Conservation (phyloP, 441 rosid genomes). For the Viola pubescens region DNA sequence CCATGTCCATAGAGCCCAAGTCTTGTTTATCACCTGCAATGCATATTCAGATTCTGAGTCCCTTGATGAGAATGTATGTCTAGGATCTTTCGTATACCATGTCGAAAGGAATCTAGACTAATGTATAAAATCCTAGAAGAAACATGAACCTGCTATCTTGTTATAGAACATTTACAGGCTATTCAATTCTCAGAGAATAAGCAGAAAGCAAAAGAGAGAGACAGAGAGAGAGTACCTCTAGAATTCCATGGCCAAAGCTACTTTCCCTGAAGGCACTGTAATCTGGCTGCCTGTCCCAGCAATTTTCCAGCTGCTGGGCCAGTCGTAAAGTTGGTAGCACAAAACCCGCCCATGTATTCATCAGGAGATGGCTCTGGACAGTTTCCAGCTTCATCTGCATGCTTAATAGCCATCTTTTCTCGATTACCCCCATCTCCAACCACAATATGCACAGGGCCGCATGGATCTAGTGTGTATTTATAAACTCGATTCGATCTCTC, state of each 20-base stretch:
- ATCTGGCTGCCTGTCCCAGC: slow-evolving; percentile 55
- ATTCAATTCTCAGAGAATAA: no score
- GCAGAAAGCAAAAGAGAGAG: background rate
- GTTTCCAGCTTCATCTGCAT: slow-evolving; percentile 48
- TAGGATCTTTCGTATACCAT: no score
- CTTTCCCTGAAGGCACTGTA: slow-evolving; percentile 54
- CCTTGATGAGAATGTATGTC: background rate
- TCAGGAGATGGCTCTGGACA: slow-evolving; percentile 49
- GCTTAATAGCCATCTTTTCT: slow-evolving; percentile 43
- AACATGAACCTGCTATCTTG: no score
- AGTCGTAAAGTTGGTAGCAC: slow-evolving; percentile 44
- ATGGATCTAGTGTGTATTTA: slow-evolving; percentile 43
- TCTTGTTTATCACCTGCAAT: slow-evolving; percentile 50
- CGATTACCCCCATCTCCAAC: slow-evolving; percentile 58
- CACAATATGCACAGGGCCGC: slow-evolving; percentile 45
- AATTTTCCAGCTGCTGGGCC: slow-evolving; percentile 50
- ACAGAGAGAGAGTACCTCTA: slow-evolving; percentile 34
- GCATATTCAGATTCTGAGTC: background rate
- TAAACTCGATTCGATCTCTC: slow-evolving; percentile 55
- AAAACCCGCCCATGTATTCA: slow-evolving; percentile 33
- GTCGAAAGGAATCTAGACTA: no score
- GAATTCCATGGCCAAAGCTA: slow-evolving; percentile 56
- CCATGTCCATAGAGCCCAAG: slow-evolving; percentile 54
- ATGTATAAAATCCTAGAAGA: no score
- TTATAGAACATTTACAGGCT: no score